Evolutionary conservation across 2,329 filamentous ascomycete species (phyloP), one percentile per base, ranked within the genome.

Genomic region (Sporothrix phasma): DNA sequence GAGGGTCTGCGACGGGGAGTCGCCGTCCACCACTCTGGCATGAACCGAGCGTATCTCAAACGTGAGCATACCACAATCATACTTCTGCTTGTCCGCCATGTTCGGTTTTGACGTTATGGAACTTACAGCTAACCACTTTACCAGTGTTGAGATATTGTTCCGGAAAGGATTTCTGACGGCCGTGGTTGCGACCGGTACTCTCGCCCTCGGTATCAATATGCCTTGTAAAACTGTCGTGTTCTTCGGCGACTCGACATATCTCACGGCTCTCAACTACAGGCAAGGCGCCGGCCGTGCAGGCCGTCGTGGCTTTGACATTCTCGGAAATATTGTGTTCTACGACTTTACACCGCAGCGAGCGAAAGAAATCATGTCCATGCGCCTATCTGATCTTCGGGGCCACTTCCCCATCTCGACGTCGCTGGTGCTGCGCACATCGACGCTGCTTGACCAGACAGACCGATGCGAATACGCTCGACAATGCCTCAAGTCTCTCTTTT

Each of bases 181-280:
- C 0, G 84, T 92, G 31, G 80, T 92, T 29, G 88, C 89, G 0
- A 92, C 89, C 1, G 89, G 88, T 0, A 92, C 88, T 0, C 79
- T 92, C 24, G 87, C 87, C 1, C 77, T 92, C 5, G 89, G 89
- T 76, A 88, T 93, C 76, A 93, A 90, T 69, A 90, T 90, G 87
- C 89, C 89, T 10, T 92, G 88, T 72, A 90, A 89, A 72, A 93
- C 89, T 0, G 88, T 92, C 0, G 84, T 91, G 1, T 93, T 93
- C 72, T 81, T 80, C 17, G 88, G 88, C 0, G 88, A 92, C 71
- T 89, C 86, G 0, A 79, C 89, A 2, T 91, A 83, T 71, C 75
- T 93, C 49, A 90, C 88, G 0, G 84, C 88, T 0, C 81, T 92
- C 61, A 90, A 90, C 72, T 93, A 88, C 73, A 83, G 88, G 8